Conservation (phyloP, 768 basidiomycete genomes). For the Kwoniella botswanensis region DNA sequence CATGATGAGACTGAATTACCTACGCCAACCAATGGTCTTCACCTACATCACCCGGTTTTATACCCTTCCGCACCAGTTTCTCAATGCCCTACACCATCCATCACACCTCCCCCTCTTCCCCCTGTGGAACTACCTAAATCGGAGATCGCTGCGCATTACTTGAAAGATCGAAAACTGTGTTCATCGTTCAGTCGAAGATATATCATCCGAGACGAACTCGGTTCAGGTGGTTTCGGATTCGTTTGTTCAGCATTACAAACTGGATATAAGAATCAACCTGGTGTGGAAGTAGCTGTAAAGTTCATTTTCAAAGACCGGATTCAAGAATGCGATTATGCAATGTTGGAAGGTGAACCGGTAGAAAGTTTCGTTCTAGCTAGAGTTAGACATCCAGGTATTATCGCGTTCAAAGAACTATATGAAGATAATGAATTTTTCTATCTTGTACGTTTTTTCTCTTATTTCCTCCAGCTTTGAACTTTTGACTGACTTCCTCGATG, state of each 20-base stretch:
- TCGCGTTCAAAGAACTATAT: slow-evolving; percentile 80
- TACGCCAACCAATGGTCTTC: slow-evolving; percentile 6
- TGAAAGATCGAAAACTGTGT: slow-evolving; percentile 41
- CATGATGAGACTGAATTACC: slow-evolving; percentile 6
- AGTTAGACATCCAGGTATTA: slow-evolving; percentile 77
- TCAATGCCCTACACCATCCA: slow-evolving; percentile 9
- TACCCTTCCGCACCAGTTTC: slow-evolving; percentile 21
- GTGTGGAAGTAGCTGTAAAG: slow-evolving; percentile 85
- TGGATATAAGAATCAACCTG: slow-evolving; percentile 55
- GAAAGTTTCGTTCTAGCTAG: slow-evolving; percentile 77
- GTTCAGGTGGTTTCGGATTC: slow-evolving; percentile 92
- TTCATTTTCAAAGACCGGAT: slow-evolving; percentile 84
- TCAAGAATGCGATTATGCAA: slow-evolving; percentile 28
- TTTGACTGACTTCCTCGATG: background rate
- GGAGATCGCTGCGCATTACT: slow-evolving; percentile 31
- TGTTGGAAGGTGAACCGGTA: slow-evolving; percentile 62
- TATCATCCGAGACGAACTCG: slow-evolving; percentile 62
- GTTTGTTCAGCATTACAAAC: slow-evolving; percentile 83
- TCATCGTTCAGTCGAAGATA: slow-evolving; percentile 52
- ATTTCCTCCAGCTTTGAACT: background rate
- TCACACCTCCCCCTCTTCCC: slow-evolving; percentile 1
- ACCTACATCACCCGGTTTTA: slow-evolving; percentile 14
- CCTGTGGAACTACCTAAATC: slow-evolving; percentile 19
- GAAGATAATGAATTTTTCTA: slow-evolving; percentile 86
- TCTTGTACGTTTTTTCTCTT: slow-evolving; percentile 65